A percentile compares a stretch with the other conserved stretches of the same genome.
Evolutionary conservation across 257 asterid genomes (phyloP).

Genomic region (Przewalskia tangutica): DNA sequence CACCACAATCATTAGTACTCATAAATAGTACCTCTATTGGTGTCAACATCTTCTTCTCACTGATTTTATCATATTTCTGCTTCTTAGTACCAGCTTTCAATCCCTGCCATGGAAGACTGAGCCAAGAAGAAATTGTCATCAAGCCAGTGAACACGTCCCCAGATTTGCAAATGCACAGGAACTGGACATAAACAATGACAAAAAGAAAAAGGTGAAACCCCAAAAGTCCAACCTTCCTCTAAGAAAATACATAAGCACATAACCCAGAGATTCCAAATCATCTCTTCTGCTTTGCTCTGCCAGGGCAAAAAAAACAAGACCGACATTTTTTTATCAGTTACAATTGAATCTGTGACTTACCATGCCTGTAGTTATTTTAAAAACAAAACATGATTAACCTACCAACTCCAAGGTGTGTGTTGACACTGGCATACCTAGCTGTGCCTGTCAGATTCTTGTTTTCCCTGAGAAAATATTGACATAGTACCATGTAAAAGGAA

Average conservation of each 20-base stretch:
- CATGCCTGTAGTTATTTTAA: neutral
- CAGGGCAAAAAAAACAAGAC: slow-evolving; percentile 12
- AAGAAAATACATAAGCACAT: slow-evolving; percentile 91
- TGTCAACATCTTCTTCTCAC: slow-evolving; percentile 92
- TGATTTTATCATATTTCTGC: slow-evolving; percentile 91
- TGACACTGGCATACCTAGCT: slow-evolving; percentile 96
- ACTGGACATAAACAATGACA: neutral
- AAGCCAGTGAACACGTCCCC: neutral
- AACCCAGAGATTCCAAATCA: slow-evolving; percentile 96
- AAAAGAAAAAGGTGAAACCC: slow-evolving; percentile 8
- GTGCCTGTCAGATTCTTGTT: slow-evolving; percentile 95
- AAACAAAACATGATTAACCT: slow-evolving; percentile 19
- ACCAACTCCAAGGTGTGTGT: slow-evolving; percentile 94
- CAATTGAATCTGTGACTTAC: neutral
- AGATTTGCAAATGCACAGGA: neutral
- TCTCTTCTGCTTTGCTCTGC: slow-evolving; percentile 97
- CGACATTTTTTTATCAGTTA: neutral
- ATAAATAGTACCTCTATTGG: slow-evolving; percentile 67
- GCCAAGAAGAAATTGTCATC: slow-evolving; percentile 9
- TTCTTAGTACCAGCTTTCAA: slow-evolving; percentile 92
- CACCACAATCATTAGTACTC: neutral
- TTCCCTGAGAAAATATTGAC: slow-evolving; percentile 44
- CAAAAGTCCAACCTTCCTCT: slow-evolving; percentile 69
- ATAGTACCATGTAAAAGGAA: neutral
- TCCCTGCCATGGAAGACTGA: slow-evolving; percentile 98